These are phyloP conservation scores for Petunia hybrid DNA, from an alignment of 305 asterid species.

Conservation along the genomic window DNA sequence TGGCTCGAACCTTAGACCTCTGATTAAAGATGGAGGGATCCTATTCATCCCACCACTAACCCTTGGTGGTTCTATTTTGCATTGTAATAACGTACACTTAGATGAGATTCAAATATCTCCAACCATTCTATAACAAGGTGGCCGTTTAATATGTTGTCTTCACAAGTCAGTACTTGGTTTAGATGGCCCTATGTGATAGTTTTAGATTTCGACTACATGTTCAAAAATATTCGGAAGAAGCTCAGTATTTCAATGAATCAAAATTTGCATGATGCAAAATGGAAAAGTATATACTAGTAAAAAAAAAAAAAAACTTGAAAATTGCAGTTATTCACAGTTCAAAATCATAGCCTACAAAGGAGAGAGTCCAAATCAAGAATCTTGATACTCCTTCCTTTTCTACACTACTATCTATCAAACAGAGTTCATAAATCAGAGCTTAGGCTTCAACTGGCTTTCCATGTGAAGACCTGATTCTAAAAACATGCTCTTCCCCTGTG, in stretches of 20 bases:
- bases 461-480: conserved; percentile 34
- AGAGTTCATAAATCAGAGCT: background rate
- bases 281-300: conserved; percentile 15
- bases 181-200: background rate
- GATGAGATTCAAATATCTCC: too few relatives aligned
- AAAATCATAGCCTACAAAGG: conserved; percentile 7
- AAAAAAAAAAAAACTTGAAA: background rate
- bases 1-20: too few relatives aligned
- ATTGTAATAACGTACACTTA: too few relatives aligned
- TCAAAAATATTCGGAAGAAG: background rate
- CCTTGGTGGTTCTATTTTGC: too few relatives aligned
- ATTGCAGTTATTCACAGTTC: conserved; percentile 25
- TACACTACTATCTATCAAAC: background rate
- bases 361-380: background rate
- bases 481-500: conserved; percentile 47
- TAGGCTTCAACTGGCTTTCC: conserved; percentile 28
- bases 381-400: background rate
- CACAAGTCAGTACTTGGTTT: too few relatives aligned
- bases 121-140: too few relatives aligned
- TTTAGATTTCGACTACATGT: background rate
- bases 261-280: background rate
- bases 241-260: background rate
- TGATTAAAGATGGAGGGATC: too few relatives aligned
- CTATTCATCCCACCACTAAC: too few relatives aligned
- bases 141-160: too few relatives aligned